Evolutionary conservation across 306 rosid genomes (phyloP).

Genomic region (Mimosa pudica): DNA sequence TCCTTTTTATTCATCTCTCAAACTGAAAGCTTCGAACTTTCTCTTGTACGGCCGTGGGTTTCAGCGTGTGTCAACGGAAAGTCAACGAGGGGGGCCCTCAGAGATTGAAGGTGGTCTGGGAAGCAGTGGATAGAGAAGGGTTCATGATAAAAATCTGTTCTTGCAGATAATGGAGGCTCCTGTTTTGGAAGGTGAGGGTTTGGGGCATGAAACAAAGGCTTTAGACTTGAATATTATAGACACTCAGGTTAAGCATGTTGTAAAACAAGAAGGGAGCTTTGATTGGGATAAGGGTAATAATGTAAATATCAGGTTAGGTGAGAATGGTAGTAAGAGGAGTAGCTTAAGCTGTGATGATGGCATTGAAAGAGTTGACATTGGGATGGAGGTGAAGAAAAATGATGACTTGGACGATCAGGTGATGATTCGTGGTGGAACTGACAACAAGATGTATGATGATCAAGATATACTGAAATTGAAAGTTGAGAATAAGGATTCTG

Average conservation of each 20-base stretch:
- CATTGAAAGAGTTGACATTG: conserved; percentile 6
- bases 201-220: conserved; percentile 26
- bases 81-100: background rate
- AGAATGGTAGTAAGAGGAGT: conserved; percentile 2
- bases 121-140: no score
- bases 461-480: conserved; percentile 27
- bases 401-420: conserved; percentile 19
- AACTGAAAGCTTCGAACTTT: background rate
- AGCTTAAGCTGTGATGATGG: background rate
- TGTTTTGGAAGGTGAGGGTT: conserved; percentile 32
- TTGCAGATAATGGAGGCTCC: background rate
- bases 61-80: background rate
- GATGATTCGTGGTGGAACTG: conserved; percentile 36
- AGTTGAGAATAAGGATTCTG: conserved; percentile 27
- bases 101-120: no score
- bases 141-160: no score
- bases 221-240: conserved; percentile 27
- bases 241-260: conserved; percentile 1
- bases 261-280: conserved; percentile 26
- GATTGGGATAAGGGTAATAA: conserved; percentile 21
- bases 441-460: conserved; percentile 17
- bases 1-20: background rate
- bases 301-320: conserved; percentile 36
- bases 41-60: background rate
- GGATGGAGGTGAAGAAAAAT: conserved; percentile 30